Evolutionary conservation across 495 filamentous ascomycete species (phyloP), one percentile per base, ranked within the genome.

Genomic region (Lentithecium fluviatile): DNA sequence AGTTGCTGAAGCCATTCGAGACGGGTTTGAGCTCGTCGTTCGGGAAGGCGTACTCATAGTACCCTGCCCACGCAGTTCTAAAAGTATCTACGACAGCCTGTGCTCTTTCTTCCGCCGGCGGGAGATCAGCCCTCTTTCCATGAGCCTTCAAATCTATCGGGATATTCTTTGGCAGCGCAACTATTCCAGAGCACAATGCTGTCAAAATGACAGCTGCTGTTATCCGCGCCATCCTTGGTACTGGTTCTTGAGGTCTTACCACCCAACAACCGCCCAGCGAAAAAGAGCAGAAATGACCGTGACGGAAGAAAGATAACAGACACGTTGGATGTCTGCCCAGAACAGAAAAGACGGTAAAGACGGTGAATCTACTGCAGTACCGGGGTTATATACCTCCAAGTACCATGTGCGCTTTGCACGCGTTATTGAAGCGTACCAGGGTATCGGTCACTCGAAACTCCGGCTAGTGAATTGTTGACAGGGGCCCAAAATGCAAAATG

Each of bases 1-100:
- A 88, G 67, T 95, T 84, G 12, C 76, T 77, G 45, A 75, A 86
- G 2, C 73, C 71, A 58, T 90, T 90, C 20, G 78, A 79, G 5
- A 88, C 78, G 5, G 90, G 89, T 66, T 77, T 78, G 34, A 95
- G 72, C 53, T 91, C 88, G 71, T 95, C 90, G 54, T 88, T 80
- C 7, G 87, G 88, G 62, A 88, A 91, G 0, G 89, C 89, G 72
- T 91, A 86, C 78, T 84, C 78, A 63, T 82, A 81, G 75, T 95
- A 95, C 1, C 89, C 90, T 65, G 88, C 74, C 89, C 90, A 96
- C 2, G 90, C 85, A 69, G 83, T 82, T 25, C 80, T 77, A 66
- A 95, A 96, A 0, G 87, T 84, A 52, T 85, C 81, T 68, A 87
- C 89, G 24, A 95, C 82, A 1, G 88, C 86, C 46, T 80, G 79